These are phyloP conservation scores for Rehmannia glutinosa DNA, from an alignment of 257 asterid species.

Conservation along the genomic window DNA sequence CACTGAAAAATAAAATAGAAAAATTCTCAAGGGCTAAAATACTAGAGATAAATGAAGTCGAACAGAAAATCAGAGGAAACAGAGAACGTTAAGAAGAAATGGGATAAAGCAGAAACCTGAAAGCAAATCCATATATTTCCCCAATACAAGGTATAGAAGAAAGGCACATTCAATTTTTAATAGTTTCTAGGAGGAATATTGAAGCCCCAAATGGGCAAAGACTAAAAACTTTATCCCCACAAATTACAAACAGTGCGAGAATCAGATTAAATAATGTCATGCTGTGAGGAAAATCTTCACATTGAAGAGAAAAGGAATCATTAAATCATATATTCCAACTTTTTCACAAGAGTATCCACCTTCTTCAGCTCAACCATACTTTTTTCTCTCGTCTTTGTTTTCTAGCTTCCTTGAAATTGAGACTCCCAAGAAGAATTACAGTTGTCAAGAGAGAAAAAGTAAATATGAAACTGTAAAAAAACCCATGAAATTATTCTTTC, in stretches of 20 bases:
- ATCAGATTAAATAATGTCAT: constrained; percentile 21
- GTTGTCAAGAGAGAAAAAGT: too few species aligned
- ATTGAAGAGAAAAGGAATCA: constrained; percentile 43
- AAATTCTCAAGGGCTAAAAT: not conserved
- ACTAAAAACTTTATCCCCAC: constrained; percentile 14
- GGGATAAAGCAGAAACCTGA: constrained; percentile 28
- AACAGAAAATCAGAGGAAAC: not conserved
- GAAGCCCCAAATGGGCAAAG: constrained; percentile 33
- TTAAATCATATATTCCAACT: constrained; percentile 32
- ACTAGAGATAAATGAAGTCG: not conserved
- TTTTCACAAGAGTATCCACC: constrained; percentile 17
- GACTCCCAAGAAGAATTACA: not conserved
- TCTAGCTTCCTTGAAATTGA: not conserved
- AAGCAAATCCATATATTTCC: constrained; percentile 28
- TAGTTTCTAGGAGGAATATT: constrained; percentile 38
- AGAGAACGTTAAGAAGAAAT: not conserved
- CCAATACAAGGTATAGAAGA: constrained; percentile 19
- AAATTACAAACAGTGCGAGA: constrained; percentile 9
- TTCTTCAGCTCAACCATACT: not conserved
- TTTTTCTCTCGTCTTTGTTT: not conserved
- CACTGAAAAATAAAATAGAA: not conserved
- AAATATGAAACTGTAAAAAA: too few species aligned
- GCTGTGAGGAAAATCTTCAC: constrained; percentile 31
- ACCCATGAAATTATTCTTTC: too few species aligned
- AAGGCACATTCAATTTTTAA: too few species aligned